phyloP scores from a whole-genome alignment of 23 red algal genomes.

The Pyropia haitanensis region DNA sequence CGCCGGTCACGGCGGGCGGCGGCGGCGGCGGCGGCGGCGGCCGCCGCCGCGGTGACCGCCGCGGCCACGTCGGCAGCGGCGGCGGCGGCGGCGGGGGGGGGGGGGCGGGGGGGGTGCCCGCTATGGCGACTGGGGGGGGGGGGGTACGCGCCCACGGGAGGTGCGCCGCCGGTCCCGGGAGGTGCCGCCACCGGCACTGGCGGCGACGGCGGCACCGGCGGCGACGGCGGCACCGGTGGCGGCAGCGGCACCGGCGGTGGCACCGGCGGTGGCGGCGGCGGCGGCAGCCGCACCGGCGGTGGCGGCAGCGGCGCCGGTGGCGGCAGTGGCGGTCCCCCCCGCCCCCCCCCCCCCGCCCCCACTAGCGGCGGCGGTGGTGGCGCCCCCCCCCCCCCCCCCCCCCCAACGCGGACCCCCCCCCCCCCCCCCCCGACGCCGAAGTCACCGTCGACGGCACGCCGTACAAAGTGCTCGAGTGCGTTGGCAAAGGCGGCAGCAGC shows the following conservation, averaged over 20 bases:
- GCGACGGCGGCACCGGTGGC: background rate
- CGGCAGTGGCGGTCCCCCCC: background rate
- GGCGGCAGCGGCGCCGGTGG: background rate
- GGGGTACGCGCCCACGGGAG: too few relatives aligned
- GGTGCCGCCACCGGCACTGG: too few relatives aligned
- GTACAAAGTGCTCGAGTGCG: conserved; percentile 59
- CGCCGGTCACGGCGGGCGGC: too few relatives aligned
- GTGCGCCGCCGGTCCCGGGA: too few relatives aligned
- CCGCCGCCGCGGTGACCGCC: too few relatives aligned
- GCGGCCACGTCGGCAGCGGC: too few relatives aligned
- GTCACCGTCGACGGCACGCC: conserved; percentile 45
- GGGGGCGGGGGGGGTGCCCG: too few relatives aligned
- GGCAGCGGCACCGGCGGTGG: background rate
- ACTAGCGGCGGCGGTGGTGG: background rate
- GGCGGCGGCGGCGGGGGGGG: too few relatives aligned
- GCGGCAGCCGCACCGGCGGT: background rate
- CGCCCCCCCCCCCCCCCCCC: background rate
- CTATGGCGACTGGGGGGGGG: too few relatives aligned
- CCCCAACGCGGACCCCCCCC: background rate
- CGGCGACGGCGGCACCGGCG: background rate
- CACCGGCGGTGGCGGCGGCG: background rate
- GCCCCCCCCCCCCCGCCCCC: background rate
- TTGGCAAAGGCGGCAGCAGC: conserved; percentile 82
- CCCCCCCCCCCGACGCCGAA: background rate
- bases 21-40: too few relatives aligned